Conservation (phyloP, 2,329 filamentous ascomycete species). For the Paecilomyces sp. region DNA sequence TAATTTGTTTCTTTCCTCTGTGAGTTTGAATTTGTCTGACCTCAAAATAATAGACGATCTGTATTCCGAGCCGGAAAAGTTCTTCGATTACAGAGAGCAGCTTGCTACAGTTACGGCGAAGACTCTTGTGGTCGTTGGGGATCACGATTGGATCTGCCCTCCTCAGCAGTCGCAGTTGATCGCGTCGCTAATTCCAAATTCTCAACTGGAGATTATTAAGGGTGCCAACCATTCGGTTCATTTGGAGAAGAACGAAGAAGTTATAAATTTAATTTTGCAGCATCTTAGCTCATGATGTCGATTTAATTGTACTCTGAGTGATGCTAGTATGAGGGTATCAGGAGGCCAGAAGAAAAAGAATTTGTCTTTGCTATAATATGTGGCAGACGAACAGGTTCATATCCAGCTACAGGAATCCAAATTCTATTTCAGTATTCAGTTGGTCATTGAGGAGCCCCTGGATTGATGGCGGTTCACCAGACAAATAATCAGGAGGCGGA, state of each 20-base stretch:
- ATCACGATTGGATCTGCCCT: constrained; percentile 36
- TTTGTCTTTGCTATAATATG: neutral
- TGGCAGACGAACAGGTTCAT: neutral
- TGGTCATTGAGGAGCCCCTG: neutral
- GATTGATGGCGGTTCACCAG: neutral
- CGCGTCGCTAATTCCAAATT: neutral
- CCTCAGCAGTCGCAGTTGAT: constrained; percentile 8
- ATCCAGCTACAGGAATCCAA: neutral
- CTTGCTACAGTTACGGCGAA: constrained; percentile 24
- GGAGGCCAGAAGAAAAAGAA: neutral
- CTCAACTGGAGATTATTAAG: neutral
- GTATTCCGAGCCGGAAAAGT: neutral
- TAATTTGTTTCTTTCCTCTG: neutral
- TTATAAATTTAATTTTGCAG: neutral
- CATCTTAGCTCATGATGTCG: neutral
- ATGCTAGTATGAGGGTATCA: no score
- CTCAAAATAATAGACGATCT: neutral
- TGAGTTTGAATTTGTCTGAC: no score
- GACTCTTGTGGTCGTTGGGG: constrained; percentile 31
- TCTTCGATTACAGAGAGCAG: constrained; percentile 17
- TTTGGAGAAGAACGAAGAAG: neutral
- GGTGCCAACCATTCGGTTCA: neutral
- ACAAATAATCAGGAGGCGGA: neutral
- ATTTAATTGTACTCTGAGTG: no score
- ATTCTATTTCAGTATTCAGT: neutral